Evolutionary conservation across 2,329 filamentous ascomycete species (phyloP), one percentile per base, ranked within the genome.

Genomic region (Pseudovirgaria hyperparasitica): DNA sequence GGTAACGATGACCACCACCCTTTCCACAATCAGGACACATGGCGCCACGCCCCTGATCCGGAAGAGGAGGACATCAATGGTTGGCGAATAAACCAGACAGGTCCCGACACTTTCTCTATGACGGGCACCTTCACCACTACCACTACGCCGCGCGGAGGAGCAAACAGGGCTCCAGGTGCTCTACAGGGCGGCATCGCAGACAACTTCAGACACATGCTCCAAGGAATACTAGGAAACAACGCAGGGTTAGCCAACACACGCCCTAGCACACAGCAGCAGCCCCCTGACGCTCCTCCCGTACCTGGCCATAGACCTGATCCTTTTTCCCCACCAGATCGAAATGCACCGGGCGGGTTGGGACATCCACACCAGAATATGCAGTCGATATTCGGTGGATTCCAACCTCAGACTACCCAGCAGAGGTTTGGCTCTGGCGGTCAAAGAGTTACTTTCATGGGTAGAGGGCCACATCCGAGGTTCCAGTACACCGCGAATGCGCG

Each of bases 31-130:
- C 60, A 66, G 34, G 55, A 66, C 30, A 63, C 65, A 3, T 69
- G 61, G 59, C 26, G 29, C 8, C 42, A 55, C 27, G 51, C 51
- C 18, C 60, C 62, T 19, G 62, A 66, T 30, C 55, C 62, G 11
- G 60, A 66, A 13, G 60, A 67, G 37, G 54, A 47, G 17, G 60
- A 62, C 20, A 65, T 65, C 5, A 55, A 54, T 26, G 54, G 61
- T 34, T 55, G 65, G 15, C 55, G 57, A 11, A 55, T 65, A 20
- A 40, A 41, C 22, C 47, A 48, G 26, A 40, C 46, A 5, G 50
- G 45, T 2, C 52, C 52, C 5, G 45, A 45, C 12, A 40, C 42
- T 30, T 54, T 45, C 36, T 42, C 52, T 7, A 40, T 55, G 3
- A 44, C 45, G 6, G 49, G 46, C 12, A 54, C 50, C 2, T 43